Evolutionary conservation across 768 basidiomycete genomes (phyloP), one percentile per base, ranked within the genome.

Genomic region (Suillus bovinus): DNA sequence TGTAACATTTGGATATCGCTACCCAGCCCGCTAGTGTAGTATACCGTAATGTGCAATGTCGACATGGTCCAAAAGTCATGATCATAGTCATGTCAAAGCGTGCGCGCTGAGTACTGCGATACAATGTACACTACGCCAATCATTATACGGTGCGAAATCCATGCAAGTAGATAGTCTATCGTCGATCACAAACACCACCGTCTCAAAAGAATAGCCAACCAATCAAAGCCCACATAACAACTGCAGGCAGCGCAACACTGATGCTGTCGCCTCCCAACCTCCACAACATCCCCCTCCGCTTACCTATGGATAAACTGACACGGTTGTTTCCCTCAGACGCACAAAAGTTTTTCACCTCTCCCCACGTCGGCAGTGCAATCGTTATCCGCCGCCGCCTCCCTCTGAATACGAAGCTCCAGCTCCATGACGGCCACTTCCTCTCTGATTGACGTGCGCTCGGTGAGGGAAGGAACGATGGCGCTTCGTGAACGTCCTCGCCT

Each of bases 321-420:
- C 67, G 7, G 27, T 17, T 50, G 9, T 10, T n/a, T n/a, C n/a
- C n/a, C n/a, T n/a, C 27, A 65, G 64, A 44, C 34, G 65, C 24
- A 63, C 41, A 8, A 63, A 65, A 17, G 70, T 64, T 33, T 54
- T 58, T 27, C 65, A 54, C 20, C 64, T 64, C 44, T 57, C 61
- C 69, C 77, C 76, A 64, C 67, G 64, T 59, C 0, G 86, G 85
- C 33, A 80, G 60, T 6, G 75, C 72, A 16, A 88, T 22, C 20
- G 80, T 78, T 63, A 90, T 68, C n/a, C 84, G 81, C 63, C 86
- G 79, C 20, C 84, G 77, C 33, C 84, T 78, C 1, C 86, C 86
- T 31, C 77, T 70, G 59, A 88, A 78, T 27, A 80, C 78, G 68
- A 89, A 89, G 22, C 81, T 78, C 78, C 80, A 84, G 44, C 74